phyloP scores from a whole-genome alignment of 2,329 filamentous ascomycete genomes.

The Aspergillus piperis region DNA sequence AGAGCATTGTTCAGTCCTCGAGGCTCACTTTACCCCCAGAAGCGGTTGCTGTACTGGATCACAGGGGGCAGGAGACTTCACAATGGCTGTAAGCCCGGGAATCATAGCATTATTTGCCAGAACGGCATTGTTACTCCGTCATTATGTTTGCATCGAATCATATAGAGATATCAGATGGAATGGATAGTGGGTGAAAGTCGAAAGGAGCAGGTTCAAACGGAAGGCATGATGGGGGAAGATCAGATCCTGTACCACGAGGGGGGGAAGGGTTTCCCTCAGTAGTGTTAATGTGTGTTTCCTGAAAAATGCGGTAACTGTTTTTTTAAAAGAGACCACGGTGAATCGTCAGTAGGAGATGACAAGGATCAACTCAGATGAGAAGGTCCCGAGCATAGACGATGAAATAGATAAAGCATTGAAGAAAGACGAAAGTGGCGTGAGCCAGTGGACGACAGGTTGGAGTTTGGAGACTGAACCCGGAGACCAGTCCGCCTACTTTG shows the following conservation, averaged over 20 bases:
- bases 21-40: conserved; percentile 26
- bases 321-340: not conserved
- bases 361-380: not conserved
- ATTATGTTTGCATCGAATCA: not conserved
- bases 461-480: not conserved
- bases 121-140: not conserved
- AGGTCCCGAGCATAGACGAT: not conserved
- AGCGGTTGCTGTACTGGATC: conserved; percentile 23
- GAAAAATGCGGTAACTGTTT: not conserved
- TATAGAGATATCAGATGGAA: not conserved
- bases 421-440: not conserved
- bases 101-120: not conserved
- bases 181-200: not conserved
- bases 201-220: not conserved
- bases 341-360: not conserved
- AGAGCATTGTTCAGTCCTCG: conserved; percentile 16
- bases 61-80: conserved; percentile 18
- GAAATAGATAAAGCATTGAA: not conserved
- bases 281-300: not conserved
- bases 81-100: conserved; percentile 10
- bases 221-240: not conserved
- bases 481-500: not conserved
- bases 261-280: not conserved
- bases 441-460: not conserved
- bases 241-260: not conserved